Evolutionary conservation across 345 rosid genomes (phyloP).

Genomic region (Eucalyptus viminalis): DNA sequence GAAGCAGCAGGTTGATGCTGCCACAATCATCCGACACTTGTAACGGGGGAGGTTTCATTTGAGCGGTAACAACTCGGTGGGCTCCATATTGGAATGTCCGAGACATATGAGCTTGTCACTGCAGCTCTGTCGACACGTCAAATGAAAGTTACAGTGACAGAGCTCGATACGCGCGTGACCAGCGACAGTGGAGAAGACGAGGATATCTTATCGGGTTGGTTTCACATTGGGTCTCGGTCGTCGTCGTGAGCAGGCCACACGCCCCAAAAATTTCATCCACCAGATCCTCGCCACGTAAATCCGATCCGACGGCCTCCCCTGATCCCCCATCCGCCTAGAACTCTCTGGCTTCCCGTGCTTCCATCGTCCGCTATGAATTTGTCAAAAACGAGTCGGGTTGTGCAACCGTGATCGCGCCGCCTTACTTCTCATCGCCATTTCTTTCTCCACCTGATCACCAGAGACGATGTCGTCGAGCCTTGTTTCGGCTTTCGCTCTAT

Average conservation of each 20-base stretch:
- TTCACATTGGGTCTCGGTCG: neutral
- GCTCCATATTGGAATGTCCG: neutral
- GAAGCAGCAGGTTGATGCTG: neutral
- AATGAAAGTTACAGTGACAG: neutral
- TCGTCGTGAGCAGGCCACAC: conserved; percentile 55
- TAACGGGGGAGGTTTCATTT: neutral
- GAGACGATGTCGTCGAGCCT: neutral
- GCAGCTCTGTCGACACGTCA: neutral
- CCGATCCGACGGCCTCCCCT: conserved; percentile 9
- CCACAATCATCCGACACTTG: neutral
- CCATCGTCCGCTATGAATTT: neutral
- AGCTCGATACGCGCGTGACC: neutral
- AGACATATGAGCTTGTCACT: too few species aligned
- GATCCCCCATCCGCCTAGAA: neutral
- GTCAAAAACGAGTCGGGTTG: neutral
- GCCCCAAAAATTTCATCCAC: conserved; percentile 7
- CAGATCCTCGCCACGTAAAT: conserved; percentile 33
- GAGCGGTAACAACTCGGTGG: neutral
- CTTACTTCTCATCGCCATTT: neutral
- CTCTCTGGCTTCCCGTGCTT: neutral
- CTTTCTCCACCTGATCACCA: neutral
- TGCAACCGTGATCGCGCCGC: neutral
- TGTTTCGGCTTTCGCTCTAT: neutral
- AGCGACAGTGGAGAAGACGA: neutral
- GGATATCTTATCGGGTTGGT: neutral